These are phyloP conservation scores for Rhodotorula diobovata DNA, from an alignment of 768 basidiomycete genomes.

Conservation along the genomic window DNA sequence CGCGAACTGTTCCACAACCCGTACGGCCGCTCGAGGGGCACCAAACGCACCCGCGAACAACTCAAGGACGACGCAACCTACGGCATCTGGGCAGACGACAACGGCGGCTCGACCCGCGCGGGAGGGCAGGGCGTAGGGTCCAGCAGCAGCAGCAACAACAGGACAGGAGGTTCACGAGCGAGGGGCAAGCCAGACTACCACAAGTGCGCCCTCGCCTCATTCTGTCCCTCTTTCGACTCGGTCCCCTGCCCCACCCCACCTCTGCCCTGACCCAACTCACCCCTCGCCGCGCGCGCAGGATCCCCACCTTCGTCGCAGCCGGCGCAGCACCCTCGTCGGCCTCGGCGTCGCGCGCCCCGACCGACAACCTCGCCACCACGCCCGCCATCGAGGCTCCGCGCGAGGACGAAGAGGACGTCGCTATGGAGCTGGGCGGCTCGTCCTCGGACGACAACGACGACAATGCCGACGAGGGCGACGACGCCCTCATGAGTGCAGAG, in stretches of 20 bases:
- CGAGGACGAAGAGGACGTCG: constrained; percentile 29
- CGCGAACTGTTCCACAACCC: constrained; percentile 71
- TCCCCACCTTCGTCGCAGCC: constrained; percentile 26
- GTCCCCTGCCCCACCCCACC: background rate
- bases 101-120: constrained; percentile 51
- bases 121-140: constrained; percentile 25
- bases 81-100: constrained; percentile 68
- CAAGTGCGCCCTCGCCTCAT: constrained; percentile 48
- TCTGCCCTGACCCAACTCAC: background rate
- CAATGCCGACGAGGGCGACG: constrained; percentile 51
- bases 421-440: constrained; percentile 30
- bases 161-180: background rate
- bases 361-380: constrained; percentile 29
- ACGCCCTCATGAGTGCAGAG: constrained; percentile 46
- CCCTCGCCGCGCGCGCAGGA: background rate
- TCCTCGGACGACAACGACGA: constrained; percentile 41
- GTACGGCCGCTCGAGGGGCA: constrained; percentile 50
- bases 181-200: constrained; percentile 62
- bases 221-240: background rate
- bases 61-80: constrained; percentile 71
- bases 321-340: constrained; percentile 4
- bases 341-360: constrained; percentile 47
- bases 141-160: background rate
- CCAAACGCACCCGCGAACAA: constrained; percentile 58
- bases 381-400: constrained; percentile 46